Evolutionary conservation across 306 rosid genomes (phyloP), one percentile per base, ranked within the genome.

Genomic region (Astragalus membranaceus): DNA sequence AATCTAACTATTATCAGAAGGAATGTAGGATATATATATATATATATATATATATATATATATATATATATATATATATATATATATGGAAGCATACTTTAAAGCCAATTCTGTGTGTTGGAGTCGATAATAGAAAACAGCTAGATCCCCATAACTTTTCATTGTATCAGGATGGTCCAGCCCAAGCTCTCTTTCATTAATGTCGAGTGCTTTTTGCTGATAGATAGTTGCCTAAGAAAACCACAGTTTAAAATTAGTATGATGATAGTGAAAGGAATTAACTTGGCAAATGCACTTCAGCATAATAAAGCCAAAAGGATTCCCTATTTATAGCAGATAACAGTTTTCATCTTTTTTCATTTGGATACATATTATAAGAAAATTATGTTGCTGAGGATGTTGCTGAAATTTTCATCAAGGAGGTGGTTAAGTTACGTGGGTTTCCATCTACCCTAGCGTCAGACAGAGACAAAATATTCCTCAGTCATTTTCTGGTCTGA

Each of bases 81-180:
- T 26, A 70, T 68, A 33, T 62, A 75, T 0, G 55, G 57, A 72
- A 77, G 70, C 95, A 49, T 90, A 94, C 98, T 94, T 94, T 83
- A 94, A 80, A 37, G 98, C 98, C 80, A 94, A 78, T 62, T 94
- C 98, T 54, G 98, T 94, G 73, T 94, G 98, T 80, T 94, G 98
- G 75, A 94, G 98, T 44, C 98, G 88, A 79, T 94, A 94, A 80
- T 94, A 94, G 85, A 94, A 94, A 79, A 94, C 98, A 64, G 98
- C 98, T 13, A 94, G 89, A 80, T 94, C 98, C 70, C 98, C 98
- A 49, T 94, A 94, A 79, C 98, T 94, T 84, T 94, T 94, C 97
- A 94, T 94, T 14, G 98, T 94, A 73, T 94, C 98, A 75, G 98
- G 98, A 87, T 94, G 98, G 86, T 94, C 98, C 75, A 94, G 89